Evolutionary conservation across 306 rosid genomes (phyloP), one percentile per base, ranked within the genome.

Genomic region (Malus orientalis): DNA sequence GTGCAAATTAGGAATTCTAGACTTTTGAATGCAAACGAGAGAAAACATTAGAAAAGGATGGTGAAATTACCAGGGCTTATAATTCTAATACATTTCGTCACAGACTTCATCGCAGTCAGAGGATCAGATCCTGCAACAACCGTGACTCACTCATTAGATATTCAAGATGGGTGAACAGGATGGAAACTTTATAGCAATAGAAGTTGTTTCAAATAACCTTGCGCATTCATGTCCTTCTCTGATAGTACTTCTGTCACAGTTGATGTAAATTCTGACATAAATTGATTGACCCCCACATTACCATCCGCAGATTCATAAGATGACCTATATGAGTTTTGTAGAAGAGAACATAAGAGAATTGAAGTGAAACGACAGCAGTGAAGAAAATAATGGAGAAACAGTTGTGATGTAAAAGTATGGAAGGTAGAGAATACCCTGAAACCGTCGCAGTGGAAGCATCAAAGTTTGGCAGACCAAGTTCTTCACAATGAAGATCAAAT

Each of bases 11-110:
- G 38, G 36, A 19, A 81, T 0, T 58, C 18, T 58, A 51, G 22
- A 74, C 20, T 16, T 38, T 32, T 20, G 49, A 51, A 3, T 27
- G 49, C 3, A 55, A 72, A 66, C 23, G 27, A 8, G 44, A 47
- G 22, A 58, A 55, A 36, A 20, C 16, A n/a, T 23, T 9, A 16
- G 2, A 7, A 51, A 36, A 70, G 30, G 30, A 60, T 60, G 29
- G 64, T 29, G 12, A 54, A 70, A 3, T 80, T 89, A 91, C 97
- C 97, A 23, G 95, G 95, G 87, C 93, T 91, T 78, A 86, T 82
- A 75, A 86, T 87, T 74, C 78, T 80, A 77, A 81, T 65, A 81
- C 87, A 87, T 91, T 85, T 85, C 62, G 91, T 85, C 32, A 89
- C 83, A 69, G 98, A 84, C 71, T 80, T 83, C 70, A 80, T 69